phyloP scores from a whole-genome alignment of 129 eudicot species.

The Erigeron canadensis region DNA sequence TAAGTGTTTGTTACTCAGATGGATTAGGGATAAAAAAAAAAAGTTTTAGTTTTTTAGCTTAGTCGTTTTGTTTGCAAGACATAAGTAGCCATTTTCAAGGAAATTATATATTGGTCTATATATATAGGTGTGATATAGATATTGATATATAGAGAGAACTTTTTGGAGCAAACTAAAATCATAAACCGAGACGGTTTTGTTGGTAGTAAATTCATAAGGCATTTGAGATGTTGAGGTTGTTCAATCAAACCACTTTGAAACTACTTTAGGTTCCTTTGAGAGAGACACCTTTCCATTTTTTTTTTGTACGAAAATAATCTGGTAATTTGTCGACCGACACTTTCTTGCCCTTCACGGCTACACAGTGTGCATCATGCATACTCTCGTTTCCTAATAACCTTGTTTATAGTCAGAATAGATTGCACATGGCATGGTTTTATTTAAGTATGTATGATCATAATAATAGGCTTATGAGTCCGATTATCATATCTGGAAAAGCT shows the following conservation, averaged over 20 bases:
- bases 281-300: not conserved
- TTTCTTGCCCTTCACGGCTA: not conserved
- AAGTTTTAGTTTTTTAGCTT: not conserved
- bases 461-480: not conserved
- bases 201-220: conserved; percentile 3
- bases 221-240: not conserved
- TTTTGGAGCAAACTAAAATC: not conserved
- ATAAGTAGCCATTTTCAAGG: not conserved
- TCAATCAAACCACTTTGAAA: not conserved
- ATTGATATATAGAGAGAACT: not conserved
- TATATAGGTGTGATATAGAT: no score
- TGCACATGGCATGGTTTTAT: not conserved
- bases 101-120: no score
- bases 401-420: not conserved
- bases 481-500: not conserved
- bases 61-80: not conserved
- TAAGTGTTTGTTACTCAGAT: not conserved
- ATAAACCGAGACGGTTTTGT: not conserved
- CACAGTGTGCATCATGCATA: not conserved
- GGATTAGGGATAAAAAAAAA: not conserved
- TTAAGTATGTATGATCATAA: not conserved
- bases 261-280: not conserved
- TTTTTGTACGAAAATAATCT: not conserved
- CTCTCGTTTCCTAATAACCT: not conserved
- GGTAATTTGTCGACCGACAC: not conserved